Evolutionary conservation across 75 land plant genomes (phyloP), one percentile per base, ranked within the genome.

Genomic region (Pseudotsuga menziesii): DNA sequence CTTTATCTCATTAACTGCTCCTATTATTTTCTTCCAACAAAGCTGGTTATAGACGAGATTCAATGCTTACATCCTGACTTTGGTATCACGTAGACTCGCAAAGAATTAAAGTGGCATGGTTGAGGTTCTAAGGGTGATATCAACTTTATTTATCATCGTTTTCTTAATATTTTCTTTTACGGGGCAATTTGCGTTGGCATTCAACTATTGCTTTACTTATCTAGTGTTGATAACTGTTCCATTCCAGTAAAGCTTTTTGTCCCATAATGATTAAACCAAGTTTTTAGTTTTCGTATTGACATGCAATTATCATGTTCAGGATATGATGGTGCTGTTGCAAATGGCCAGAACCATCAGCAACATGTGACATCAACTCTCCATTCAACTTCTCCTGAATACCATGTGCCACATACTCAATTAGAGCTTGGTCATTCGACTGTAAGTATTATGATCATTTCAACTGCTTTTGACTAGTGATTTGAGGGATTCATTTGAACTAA

Each of bases 361-460:
- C 72, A 69, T 41, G 44, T 69, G 72, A 41, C 72, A 19, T 35
- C 72, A 17, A 39, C 44, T 69, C 72, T 41, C 41, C 48, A 41
- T 69, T 69, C 35, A 36, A n/a, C 44, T 39, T 69, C 72, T 8
- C n/a, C 75, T 39, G 91, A 87, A 60, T 89, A 85, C 74, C 56
- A 84, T 58, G 75, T 82, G 26, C 88, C 85, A 41, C 89, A 87
- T 79, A 83, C 94, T 27, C 91, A 87, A 75, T 79, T 92, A 76
- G 94, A 92, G 82, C 90, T 91, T 36, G 92, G 92, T 58, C 94
- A 85, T 56, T 81, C 94, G 70, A 82, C 89, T 85, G 94, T 92
- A 75, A 67, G 86, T 41, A 69, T 41, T 41, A 41, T 69, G 35
- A 41, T 41, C 12, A 48, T 9, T 20, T 23, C 48, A 5, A 41